Evolutionary conservation across 495 filamentous ascomycete genomes (phyloP).

Genomic region (Aspergillus carlsbadensis): DNA sequence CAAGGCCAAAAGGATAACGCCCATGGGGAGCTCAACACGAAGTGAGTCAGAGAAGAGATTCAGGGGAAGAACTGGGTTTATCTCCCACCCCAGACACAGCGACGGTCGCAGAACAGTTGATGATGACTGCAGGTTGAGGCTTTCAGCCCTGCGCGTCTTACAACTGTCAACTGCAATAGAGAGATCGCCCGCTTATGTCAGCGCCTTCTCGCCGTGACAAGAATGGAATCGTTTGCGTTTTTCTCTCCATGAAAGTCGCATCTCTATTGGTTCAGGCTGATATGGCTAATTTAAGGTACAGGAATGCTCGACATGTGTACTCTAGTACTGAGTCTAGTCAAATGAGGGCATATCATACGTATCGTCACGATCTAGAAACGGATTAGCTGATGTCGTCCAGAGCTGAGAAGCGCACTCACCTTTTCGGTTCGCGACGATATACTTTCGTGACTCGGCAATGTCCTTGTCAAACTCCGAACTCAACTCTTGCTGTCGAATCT

Average conservation of each 20-base stretch:
- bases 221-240: neutral
- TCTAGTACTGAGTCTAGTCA: constrained; percentile 13
- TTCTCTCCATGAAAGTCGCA: neutral
- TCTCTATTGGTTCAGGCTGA: too few relatives aligned
- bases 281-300: too few relatives aligned
- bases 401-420: constrained; percentile 29
- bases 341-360: constrained; percentile 52
- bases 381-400: neutral
- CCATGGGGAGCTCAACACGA: too few relatives aligned
- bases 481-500: constrained; percentile 44
- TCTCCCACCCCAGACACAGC: neutral
- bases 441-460: constrained; percentile 52
- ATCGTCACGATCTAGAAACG: constrained; percentile 50
- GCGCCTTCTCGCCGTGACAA: neutral
- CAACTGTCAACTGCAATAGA: neutral
- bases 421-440: constrained; percentile 53
- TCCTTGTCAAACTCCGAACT: constrained; percentile 47
- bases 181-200: neutral
- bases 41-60: too few relatives aligned
- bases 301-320: neutral
- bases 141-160: neutral
- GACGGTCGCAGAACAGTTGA: neutral
- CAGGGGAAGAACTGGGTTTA: too few relatives aligned
- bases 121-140: neutral
- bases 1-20: too few relatives aligned